Conservation (phyloP, 805 yeast genomes). For the Lipomyces orientalis region DNA sequence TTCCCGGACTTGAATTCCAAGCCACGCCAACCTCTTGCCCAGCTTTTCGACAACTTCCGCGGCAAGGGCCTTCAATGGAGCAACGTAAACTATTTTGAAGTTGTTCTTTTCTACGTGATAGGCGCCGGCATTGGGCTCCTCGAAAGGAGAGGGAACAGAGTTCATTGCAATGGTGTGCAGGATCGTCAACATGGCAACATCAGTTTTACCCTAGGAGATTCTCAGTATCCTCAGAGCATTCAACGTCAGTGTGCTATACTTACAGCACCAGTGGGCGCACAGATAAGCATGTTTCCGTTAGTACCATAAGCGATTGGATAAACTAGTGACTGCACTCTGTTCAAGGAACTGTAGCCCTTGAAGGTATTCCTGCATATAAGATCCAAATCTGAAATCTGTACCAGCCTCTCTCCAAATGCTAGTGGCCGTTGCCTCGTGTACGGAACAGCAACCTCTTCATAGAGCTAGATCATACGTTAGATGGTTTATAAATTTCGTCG, state of each 20-base stretch:
- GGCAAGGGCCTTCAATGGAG: conserved; percentile 92
- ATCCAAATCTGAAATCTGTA: conserved; percentile 70
- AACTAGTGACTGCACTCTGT: conserved; percentile 88
- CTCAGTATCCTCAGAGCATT: background rate
- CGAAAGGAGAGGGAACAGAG: conserved; percentile 50
- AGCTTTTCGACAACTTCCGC: conserved; percentile 96
- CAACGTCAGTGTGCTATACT: conserved; percentile 1
- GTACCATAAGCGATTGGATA: conserved; percentile 91
- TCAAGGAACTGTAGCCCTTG: conserved; percentile 73
- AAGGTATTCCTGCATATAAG: conserved; percentile 83
- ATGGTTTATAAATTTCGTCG: conserved; percentile 43
- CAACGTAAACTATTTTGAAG: conserved; percentile 90
- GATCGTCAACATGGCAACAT: conserved; percentile 82
- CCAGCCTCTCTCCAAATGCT: conserved; percentile 52
- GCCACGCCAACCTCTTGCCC: conserved; percentile 75
- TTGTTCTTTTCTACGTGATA: conserved; percentile 74
- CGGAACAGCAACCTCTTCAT: conserved; percentile 88
- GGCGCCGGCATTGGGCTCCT: conserved; percentile 55
- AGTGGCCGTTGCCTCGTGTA: conserved; percentile 59
- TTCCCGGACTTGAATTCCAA: conserved; percentile 85
- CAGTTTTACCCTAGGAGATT: conserved; percentile 73
- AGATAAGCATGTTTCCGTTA: conserved; percentile 91
- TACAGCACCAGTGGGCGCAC: conserved; percentile 95
- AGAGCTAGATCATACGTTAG: conserved; percentile 51
- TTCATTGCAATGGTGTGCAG: conserved; percentile 79